Percentiles rank a stretch among this genome's conserved stretches.
These are phyloP conservation scores for Pisolithus sp. DNA, from an alignment of 768 basidiomycete species.

Conservation along the genomic window DNA sequence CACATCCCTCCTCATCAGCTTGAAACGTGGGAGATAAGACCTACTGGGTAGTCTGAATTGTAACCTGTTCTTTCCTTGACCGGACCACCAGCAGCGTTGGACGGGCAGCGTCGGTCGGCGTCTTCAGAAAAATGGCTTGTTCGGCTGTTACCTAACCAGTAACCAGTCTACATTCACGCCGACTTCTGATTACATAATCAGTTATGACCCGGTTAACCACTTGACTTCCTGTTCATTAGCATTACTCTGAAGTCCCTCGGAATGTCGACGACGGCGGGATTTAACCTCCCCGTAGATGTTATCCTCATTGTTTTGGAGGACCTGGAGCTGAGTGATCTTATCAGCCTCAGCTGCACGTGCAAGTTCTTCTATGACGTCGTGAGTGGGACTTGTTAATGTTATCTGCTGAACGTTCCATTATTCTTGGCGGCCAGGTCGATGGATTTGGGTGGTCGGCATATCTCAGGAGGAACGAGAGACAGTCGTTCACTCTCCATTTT, in stretches of 20 bases:
- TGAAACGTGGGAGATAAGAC: constrained; percentile 1
- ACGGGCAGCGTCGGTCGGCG: neutral
- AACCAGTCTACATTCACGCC: too few relatives aligned
- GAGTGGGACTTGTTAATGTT: constrained; percentile 20
- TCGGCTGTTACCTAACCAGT: too few relatives aligned
- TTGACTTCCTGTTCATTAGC: too few relatives aligned
- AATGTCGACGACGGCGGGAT: neutral
- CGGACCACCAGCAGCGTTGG: neutral
- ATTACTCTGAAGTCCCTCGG: too few relatives aligned
- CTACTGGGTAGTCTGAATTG: neutral
- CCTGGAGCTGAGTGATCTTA: constrained; percentile 39
- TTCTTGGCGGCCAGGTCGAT: constrained; percentile 38
- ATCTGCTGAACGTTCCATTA: neutral
- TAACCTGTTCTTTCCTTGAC: neutral
- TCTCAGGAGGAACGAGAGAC: constrained; percentile 44
- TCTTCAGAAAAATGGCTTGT: too few relatives aligned
- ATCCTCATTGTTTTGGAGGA: constrained; percentile 46
- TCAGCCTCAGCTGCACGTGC: constrained; percentile 25
- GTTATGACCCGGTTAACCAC: too few relatives aligned
- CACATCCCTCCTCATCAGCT: constrained; percentile 82
- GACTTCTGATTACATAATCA: too few relatives aligned
- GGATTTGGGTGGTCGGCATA: constrained; percentile 56
- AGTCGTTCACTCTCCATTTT: constrained; percentile 45
- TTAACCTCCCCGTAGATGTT: constrained; percentile 47
- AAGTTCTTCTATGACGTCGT: constrained; percentile 35